Percentiles rank a stretch among this genome's conserved stretches.
Conservation (phyloP, 805 yeast genomes). For the Middelhovenomyces tepae region DNA sequence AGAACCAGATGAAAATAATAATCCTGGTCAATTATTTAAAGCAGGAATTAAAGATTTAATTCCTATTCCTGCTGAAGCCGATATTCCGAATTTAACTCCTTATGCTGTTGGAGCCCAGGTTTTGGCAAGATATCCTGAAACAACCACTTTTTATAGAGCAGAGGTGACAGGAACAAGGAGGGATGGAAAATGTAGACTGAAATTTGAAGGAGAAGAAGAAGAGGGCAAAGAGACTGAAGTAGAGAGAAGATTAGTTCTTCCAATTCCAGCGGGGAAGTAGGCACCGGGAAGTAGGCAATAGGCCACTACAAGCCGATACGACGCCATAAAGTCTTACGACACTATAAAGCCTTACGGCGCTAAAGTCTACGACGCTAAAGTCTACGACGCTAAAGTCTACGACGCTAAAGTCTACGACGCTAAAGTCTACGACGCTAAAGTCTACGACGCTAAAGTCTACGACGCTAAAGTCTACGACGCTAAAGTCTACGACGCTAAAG, state of each 20-base stretch:
- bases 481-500: conserved; percentile 1
- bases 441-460: neutral
- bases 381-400: neutral
- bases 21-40: conserved; percentile 77
- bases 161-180: conserved; percentile 71
- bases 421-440: neutral
- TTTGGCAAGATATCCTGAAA: conserved; percentile 91
- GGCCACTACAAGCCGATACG: neutral
- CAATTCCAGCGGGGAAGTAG: conserved; percentile 12
- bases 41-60: conserved; percentile 78
- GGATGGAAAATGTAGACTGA: conserved; percentile 68
- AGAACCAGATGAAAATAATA: conserved; percentile 89
- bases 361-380: conserved; percentile 1
- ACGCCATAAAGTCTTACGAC: neutral
- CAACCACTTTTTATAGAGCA: conserved; percentile 94
- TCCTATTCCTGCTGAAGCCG: conserved; percentile 42
- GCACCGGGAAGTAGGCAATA: neutral
- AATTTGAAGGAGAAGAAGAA: conserved; percentile 96
- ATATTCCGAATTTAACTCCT: conserved; percentile 26
- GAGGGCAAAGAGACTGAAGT: conserved; percentile 93
- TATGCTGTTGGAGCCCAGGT: conserved; percentile 76
- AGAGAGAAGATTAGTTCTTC: conserved; percentile 66
- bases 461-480: conserved; percentile 1
- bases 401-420: conserved; percentile 1
- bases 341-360: conserved; percentile 1